These are phyloP conservation scores for Croton setiger DNA, from an alignment of 441 rosid species.

Conservation along the genomic window DNA sequence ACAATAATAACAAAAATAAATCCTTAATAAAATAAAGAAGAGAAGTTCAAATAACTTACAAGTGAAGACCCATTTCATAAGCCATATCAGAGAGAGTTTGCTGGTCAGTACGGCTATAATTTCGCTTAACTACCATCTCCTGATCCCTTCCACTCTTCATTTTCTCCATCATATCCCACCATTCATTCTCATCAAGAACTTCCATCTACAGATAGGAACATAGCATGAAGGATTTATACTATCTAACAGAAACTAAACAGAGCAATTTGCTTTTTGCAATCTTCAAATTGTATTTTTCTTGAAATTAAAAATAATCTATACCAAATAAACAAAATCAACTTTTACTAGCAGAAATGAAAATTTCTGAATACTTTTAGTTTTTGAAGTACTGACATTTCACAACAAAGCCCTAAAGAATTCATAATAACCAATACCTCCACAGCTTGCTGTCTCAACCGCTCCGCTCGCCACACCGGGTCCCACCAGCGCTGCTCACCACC, in stretches of 20 bases:
- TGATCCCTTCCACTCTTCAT: slow-evolving; percentile 59
- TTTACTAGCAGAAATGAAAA: no score
- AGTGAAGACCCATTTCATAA: slow-evolving; percentile 63
- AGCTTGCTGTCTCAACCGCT: slow-evolving; percentile 71
- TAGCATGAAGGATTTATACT: not conserved
- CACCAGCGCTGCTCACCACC: slow-evolving; percentile 99
- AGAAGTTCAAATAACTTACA: slow-evolving; percentile 49
- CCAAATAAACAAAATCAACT: no score
- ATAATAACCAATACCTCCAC: slow-evolving; percentile 50
- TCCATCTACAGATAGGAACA: slow-evolving; percentile 48
- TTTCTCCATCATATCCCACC: slow-evolving; percentile 77
- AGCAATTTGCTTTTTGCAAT: not conserved
- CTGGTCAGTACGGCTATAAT: slow-evolving; percentile 65
- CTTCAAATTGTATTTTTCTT: not conserved
- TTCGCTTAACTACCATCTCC: slow-evolving; percentile 66
- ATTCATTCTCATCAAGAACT: slow-evolving; percentile 67
- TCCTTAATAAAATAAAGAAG: not conserved
- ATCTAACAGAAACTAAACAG: not conserved
- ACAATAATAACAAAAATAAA: not conserved
- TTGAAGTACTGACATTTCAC: not conserved
- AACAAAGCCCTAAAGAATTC: slow-evolving; percentile 7
- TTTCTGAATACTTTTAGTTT: not conserved
- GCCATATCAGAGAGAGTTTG: slow-evolving; percentile 73
- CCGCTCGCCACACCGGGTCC: slow-evolving; percentile 99
- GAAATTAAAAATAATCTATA: not conserved